These are phyloP conservation scores for Pleurotus giganteus DNA, from an alignment of 768 basidiomycete species.

Conservation along the genomic window DNA sequence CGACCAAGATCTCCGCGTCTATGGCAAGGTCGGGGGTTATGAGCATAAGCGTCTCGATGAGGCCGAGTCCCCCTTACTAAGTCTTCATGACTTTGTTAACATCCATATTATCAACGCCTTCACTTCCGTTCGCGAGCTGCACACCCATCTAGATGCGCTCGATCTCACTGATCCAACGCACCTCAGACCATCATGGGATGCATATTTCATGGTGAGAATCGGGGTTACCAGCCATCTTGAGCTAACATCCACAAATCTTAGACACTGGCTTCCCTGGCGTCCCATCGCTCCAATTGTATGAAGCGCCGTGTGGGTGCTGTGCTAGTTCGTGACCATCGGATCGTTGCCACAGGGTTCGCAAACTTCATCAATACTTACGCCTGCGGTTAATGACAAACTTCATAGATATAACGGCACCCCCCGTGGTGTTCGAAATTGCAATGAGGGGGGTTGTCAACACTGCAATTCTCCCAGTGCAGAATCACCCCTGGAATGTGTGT, in stretches of 20 bases:
- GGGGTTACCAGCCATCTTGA: too few relatives aligned
- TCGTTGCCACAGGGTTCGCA: conserved; percentile 74
- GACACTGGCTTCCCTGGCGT: conserved; percentile 89
- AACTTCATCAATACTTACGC: not conserved
- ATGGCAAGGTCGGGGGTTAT: conserved; percentile 36
- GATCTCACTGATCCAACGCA: conserved; percentile 72
- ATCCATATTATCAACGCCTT: conserved; percentile 69
- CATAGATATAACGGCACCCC: conserved; percentile 94
- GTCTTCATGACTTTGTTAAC: conserved; percentile 49
- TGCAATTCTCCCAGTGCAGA: conserved; percentile 60
- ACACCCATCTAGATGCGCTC: conserved; percentile 62
- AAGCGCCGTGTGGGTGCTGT: conserved; percentile 95
- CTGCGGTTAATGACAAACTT: conserved; percentile 8
- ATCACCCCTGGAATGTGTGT: conserved; percentile 76
- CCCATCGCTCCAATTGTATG: conserved; percentile 93
- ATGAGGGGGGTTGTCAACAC: conserved; percentile 82
- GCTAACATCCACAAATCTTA: conserved; percentile 27
- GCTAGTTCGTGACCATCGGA: conserved; percentile 79
- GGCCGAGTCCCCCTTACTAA: conserved; percentile 26
- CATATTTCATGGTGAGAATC: conserved; percentile 87
- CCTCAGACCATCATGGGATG: conserved; percentile 89
- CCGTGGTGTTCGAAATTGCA: conserved; percentile 85
- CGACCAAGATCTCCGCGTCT: conserved; percentile 67
- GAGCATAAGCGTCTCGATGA: not conserved
- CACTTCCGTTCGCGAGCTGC: conserved; percentile 46